Evolutionary conservation across 2,329 filamentous ascomycete species (phyloP), one percentile per base, ranked within the genome.

Genomic region (Xylariaceae sp.): DNA sequence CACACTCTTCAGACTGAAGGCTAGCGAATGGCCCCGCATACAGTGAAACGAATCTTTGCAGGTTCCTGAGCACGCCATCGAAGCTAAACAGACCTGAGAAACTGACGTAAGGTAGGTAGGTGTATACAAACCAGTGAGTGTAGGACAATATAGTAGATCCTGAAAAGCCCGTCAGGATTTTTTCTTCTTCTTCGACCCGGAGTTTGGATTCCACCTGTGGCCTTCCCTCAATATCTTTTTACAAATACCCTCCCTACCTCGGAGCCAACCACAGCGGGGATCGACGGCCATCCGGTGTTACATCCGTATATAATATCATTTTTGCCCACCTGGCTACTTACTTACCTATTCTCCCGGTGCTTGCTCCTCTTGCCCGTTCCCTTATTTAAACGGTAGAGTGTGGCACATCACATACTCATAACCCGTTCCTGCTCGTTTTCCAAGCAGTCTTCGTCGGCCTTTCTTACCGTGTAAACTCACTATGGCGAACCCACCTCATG

Each of bases 401-500:
- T n/a, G n/a, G n/a, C n/a, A n/a, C n/a, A n/a, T n/a, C n/a, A n/a
- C n/a, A n/a, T n/a, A n/a, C n/a, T n/a, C n/a, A n/a, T n/a, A n/a
- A n/a, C n/a, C n/a, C n/a, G n/a, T n/a, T n/a, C n/a, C n/a, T n/a
- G n/a, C n/a, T n/a, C n/a, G n/a, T n/a, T n/a, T n/a, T n/a, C n/a
- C n/a, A n/a, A n/a, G n/a, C n/a, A n/a, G n/a, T n/a, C n/a, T 7
- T 24, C 6, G 11, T 34, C 26, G 21, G 13, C 27, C 16, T 29
- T 15, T 21, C 8, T 16, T 37, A 30, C 17, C 14, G 23, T 4
- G 32, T 28, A 18, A 34, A 28, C 35, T 5, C 57, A 71, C 50
- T 51, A 83, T 83, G 78, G 78, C 78, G 59, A 82, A 82, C 66
- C 57, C 78, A 64, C 85, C 86, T 52, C 85, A 92, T 62, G 90